Evolutionary conservation across 1,284 basidiomycete species (phyloP).

Genomic region (Grifola frondosa): DNA sequence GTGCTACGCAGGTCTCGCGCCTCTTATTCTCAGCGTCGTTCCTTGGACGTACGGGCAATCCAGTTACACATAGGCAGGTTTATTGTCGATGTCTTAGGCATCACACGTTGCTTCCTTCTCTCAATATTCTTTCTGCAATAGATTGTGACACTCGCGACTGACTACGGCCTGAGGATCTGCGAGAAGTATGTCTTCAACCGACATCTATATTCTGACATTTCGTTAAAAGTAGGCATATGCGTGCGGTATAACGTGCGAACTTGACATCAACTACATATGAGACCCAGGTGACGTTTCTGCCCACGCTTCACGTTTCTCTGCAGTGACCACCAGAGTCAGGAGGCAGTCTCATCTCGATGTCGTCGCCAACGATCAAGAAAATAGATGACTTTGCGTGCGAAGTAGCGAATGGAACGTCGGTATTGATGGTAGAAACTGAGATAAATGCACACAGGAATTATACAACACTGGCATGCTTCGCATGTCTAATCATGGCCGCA

Average conservation of each 20-base stretch:
- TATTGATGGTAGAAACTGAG: no score
- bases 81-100: slow-evolving; percentile 24
- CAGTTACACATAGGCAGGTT: slow-evolving; percentile 32
- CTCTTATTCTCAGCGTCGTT: slow-evolving; percentile 10
- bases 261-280: no score
- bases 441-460: no score
- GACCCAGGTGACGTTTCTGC: not conserved
- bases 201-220: no score
- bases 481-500: no score
- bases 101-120: slow-evolving; percentile 19
- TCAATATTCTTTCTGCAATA: slow-evolving; percentile 28
- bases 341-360: not conserved
- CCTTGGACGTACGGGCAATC: slow-evolving; percentile 9
- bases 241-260: no score
- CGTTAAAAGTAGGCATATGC: no score
- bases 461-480: no score
- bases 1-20: slow-evolving; percentile 23
- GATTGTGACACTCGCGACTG: slow-evolving; percentile 17
- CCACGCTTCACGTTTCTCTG: not conserved
- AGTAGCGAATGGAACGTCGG: no score
- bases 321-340: not conserved
- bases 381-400: no score
- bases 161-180: not conserved
- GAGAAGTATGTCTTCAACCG: not conserved
- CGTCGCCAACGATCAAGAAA: not conserved